A percentile compares a stretch with the other conserved stretches of the same genome.
Evolutionary conservation across 768 basidiomycete genomes (phyloP).

Genomic region (Kwoniella botswanensis): DNA sequence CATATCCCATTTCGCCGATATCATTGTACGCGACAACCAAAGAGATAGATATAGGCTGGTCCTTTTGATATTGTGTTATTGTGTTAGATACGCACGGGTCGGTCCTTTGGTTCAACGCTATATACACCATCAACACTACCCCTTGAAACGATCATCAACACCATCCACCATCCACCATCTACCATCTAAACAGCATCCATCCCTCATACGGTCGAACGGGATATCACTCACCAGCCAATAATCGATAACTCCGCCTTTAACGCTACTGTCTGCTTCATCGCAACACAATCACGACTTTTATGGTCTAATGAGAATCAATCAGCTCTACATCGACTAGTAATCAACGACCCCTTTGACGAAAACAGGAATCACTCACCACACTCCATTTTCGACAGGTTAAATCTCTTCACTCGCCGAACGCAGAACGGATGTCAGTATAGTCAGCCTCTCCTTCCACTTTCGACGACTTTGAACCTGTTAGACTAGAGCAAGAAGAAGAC

Average conservation of each 20-base stretch:
- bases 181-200: background rate
- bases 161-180: background rate
- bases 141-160: background rate
- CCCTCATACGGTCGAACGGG: background rate
- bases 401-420: background rate
- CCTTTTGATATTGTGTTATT: background rate
- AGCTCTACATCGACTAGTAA: no score
- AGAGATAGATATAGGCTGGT: background rate
- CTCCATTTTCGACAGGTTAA: background rate
- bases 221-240: background rate
- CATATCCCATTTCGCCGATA: background rate
- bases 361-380: no score
- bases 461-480: no score
- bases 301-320: no score
- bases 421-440: background rate
- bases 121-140: background rate
- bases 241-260: no score
- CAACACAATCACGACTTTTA: no score
- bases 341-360: no score
- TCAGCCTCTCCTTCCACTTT: background rate
- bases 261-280: no score
- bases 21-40: background rate
- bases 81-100: background rate
- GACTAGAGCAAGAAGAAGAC: no score
- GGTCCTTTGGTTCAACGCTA: background rate